Evolutionary conservation across 2,329 filamentous ascomycete species (phyloP), one percentile per base, ranked within the genome.

Genomic region (Stagonosporopsis rhizophila): DNA sequence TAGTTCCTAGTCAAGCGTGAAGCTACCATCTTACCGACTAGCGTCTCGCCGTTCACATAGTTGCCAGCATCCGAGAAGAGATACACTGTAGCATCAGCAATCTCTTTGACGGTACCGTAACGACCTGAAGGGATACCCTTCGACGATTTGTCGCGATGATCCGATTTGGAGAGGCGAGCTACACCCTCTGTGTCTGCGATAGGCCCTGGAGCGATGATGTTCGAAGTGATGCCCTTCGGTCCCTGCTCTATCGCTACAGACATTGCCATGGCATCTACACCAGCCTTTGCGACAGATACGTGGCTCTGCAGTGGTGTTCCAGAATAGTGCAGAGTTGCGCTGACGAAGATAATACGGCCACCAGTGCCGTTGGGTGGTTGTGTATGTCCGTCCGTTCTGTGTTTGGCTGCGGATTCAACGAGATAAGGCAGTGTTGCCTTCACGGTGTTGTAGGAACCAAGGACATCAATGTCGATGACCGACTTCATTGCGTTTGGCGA

Each of bases 381-480:
- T 4, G 80, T 78, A 27, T 85, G 85, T 2, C 85, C 83, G 63
- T 89, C 86, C 17, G 83, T 83, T 59, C 78, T 83, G 67, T 88
- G 80, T 67, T 84, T 85, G 30, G 79, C 77, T 1, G 90, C 88
- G n/a, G 92, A 96, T 66, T 86, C 83, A 12, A 92, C 78, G 3
- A 99, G 85, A 69, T 96, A 84, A 0, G 92, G 91, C 30, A 97
- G 80, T 1, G 92, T 95, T 3, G 94, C 92, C 79, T 98, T 98
- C 71, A 96, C 83, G 2, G 92, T 96, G 80, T 98, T 96, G 80
- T 90, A 99, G 15, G 91, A 96, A 28, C 95, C 95, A 32, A 98
- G 77, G 2, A 96, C 89, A 74, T 98, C 95, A 70, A 99, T 99
- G 59, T 98, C 95, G 69, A 98, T 94, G 63, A 99, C 95, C 0